Conservation (phyloP, 2,329 filamentous ascomycete species). For the Hypoxylon sp. region DNA sequence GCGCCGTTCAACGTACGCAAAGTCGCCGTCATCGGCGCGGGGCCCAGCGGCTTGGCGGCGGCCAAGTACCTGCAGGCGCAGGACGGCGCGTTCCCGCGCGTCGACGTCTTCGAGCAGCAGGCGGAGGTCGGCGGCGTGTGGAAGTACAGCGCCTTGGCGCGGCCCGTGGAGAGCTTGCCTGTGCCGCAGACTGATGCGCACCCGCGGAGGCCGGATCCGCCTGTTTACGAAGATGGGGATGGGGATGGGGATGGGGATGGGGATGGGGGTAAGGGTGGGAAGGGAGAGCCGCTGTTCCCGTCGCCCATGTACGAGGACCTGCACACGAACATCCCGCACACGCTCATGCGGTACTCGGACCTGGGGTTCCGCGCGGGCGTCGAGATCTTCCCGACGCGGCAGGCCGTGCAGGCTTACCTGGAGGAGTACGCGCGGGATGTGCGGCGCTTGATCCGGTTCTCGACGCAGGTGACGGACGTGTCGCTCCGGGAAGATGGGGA, state of each 20-base stretch:
- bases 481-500: constrained; percentile 40
- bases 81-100: constrained; percentile 68
- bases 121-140: constrained; percentile 83
- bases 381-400: constrained; percentile 80
- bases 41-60: constrained; percentile 80
- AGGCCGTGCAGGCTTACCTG: constrained; percentile 80
- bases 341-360: constrained; percentile 84
- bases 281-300: constrained; percentile 70
- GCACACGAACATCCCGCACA: constrained; percentile 87
- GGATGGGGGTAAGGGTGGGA: too few species aligned
- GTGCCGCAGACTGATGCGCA: constrained; percentile 52
- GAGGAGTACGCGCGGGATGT: constrained; percentile 77
- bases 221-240: constrained; percentile 60
- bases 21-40: constrained; percentile 85
- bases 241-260: constrained; percentile 33
- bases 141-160: constrained; percentile 74
- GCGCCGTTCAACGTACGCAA: constrained; percentile 64
- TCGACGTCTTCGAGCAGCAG: constrained; percentile 87
- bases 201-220: constrained; percentile 66
- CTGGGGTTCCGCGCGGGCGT: constrained; percentile 71
- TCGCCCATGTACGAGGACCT: constrained; percentile 85
- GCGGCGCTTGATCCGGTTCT: constrained; percentile 75
- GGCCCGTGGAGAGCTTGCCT: constrained; percentile 69
- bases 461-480: constrained; percentile 73
- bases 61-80: constrained; percentile 85